Percentiles rank a stretch among this genome's conserved stretches.
phyloP scores from a whole-genome alignment of 805 yeast species.

The Suhomyces emberorum region DNA sequence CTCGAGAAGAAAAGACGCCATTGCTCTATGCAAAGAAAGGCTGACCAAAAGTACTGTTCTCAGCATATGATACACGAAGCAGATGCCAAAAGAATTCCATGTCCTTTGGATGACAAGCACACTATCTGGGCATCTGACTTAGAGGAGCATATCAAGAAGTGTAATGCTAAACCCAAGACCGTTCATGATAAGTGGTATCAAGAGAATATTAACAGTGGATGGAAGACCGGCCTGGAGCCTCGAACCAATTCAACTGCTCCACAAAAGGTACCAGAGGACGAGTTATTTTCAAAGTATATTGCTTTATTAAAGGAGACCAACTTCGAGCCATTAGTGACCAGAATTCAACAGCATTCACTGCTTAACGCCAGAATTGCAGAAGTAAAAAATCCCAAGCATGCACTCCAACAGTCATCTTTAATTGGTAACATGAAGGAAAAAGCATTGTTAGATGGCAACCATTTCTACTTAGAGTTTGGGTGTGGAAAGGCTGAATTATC shows the following conservation, averaged over 20 bases:
- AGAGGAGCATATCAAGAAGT: conserved; percentile 54
- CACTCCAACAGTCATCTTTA: conserved; percentile 76
- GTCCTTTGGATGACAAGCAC: conserved; percentile 77
- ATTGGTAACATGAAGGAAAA: conserved; percentile 59
- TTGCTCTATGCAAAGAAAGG: conserved; percentile 61
- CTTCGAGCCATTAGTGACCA: conserved; percentile 17
- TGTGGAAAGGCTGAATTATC: conserved; percentile 88
- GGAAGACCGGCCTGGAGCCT: neutral
- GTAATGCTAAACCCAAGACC: conserved; percentile 46
- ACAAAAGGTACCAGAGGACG: conserved; percentile 14
- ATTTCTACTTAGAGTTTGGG: conserved; percentile 72
- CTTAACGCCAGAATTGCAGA: conserved; percentile 42
- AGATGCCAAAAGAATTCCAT: conserved; percentile 48
- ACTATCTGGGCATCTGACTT: conserved; percentile 63
- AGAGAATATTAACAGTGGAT: conserved; percentile 42
- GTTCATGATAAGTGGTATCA: conserved; percentile 49
- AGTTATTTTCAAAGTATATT: conserved; percentile 15
- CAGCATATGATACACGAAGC: conserved; percentile 47
- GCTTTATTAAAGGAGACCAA: conserved; percentile 12
- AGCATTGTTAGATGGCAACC: conserved; percentile 33
- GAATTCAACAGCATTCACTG: conserved; percentile 25
- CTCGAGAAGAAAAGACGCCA: conserved; percentile 49
- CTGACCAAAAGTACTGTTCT: conserved; percentile 52
- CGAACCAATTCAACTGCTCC: neutral
- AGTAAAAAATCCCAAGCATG: conserved; percentile 65